phyloP scores from a whole-genome alignment of 495 filamentous ascomycete species.

The Penicillium herquei region DNA sequence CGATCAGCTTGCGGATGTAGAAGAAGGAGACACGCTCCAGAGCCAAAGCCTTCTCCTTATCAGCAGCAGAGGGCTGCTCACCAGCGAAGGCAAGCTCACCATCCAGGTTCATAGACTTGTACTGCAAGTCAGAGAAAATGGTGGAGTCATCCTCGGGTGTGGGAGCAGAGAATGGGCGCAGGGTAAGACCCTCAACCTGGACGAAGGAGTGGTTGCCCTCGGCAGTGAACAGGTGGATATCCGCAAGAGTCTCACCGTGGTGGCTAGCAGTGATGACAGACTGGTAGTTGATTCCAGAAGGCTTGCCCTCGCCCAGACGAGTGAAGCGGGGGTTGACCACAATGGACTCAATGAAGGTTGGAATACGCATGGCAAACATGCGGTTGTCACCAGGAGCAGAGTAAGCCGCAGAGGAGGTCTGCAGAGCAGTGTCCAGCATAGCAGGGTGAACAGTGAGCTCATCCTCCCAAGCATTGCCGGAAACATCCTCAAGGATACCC shows the following conservation, averaged over 20 bases:
- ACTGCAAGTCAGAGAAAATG: neutral
- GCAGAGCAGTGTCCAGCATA: constrained; percentile 1
- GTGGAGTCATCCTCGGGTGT: constrained; percentile 1
- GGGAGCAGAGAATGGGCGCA: constrained; percentile 1
- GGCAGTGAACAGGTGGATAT: neutral
- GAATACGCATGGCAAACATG: neutral
- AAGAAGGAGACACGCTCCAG: too few species aligned
- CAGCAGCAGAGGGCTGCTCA: too few species aligned
- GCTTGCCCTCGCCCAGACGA: too few species aligned
- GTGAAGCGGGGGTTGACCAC: neutral
- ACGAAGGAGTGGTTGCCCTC: neutral
- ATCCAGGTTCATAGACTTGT: neutral
- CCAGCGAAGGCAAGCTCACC: too few species aligned
- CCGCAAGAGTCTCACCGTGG: neutral
- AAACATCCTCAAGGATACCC: neutral
- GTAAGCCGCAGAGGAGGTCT: neutral
- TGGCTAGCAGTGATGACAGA: neutral
- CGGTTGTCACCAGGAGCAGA: neutral
- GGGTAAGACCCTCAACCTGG: constrained; percentile 1
- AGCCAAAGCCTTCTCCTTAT: too few species aligned
- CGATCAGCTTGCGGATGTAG: too few species aligned
- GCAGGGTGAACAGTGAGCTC: neutral
- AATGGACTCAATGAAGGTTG: neutral
- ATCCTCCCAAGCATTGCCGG: neutral
- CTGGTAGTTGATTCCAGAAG: too few species aligned